A percentile compares a stretch with the other conserved stretches of the same genome.
Conservation (phyloP, 306 rosid species). For the Acacia crassicarpa region DNA sequence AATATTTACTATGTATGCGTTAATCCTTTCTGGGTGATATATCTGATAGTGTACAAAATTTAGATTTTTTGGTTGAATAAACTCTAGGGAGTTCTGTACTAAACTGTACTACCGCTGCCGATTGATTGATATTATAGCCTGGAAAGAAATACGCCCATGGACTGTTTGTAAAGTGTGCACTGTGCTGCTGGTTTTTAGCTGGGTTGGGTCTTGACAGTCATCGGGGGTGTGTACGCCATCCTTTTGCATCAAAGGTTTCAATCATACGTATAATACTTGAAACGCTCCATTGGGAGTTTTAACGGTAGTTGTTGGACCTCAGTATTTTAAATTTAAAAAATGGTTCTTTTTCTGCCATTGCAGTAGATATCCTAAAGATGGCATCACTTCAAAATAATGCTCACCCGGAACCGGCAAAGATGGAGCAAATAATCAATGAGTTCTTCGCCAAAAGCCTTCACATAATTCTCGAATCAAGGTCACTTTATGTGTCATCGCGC, state of each 20-base stretch:
- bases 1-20: not conserved
- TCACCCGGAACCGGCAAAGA: slow-evolving; percentile 64
- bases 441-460: slow-evolving; percentile 75
- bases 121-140: not conserved
- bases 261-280: not conserved
- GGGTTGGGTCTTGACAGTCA: not conserved
- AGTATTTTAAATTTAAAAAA: too few species aligned
- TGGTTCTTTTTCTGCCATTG: slow-evolving; percentile 27
- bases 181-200: not conserved
- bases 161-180: not conserved
- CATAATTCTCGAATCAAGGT: slow-evolving; percentile 80
- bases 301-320: slow-evolving; percentile 9
- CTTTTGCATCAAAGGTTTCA: not conserved
- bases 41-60: not conserved
- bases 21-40: not conserved
- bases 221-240: not conserved
- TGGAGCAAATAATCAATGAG: slow-evolving; percentile 79
- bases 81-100: not conserved
- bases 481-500: slow-evolving; percentile 57
- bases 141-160: not conserved
- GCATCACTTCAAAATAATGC: slow-evolving; percentile 63
- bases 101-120: not conserved
- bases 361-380: slow-evolving; percentile 41
- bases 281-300: not conserved
- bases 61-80: not conserved